Conservation (phyloP, 306 rosid species). For the Lathyrus sativus region DNA sequence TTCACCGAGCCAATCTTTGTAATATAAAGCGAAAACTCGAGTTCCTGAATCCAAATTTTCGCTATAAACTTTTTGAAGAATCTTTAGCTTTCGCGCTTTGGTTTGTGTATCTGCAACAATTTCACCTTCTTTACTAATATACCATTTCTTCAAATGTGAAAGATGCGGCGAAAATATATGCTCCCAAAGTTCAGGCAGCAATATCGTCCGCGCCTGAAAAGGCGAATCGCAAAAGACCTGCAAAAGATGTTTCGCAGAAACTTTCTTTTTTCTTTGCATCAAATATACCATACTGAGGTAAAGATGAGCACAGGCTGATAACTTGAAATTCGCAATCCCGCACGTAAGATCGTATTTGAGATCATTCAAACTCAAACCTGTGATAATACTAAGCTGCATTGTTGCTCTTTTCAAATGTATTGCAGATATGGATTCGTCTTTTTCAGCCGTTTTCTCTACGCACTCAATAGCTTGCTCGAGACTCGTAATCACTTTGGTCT, state of each 20-base stretch:
- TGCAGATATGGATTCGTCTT: conserved; percentile 51
- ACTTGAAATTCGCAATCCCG: conserved; percentile 61
- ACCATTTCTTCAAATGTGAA: conserved; percentile 69
- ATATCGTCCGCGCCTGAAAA: conserved; percentile 59
- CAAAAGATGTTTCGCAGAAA: conserved; percentile 78
- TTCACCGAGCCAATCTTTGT: conserved; percentile 85
- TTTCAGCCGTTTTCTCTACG: conserved; percentile 55
- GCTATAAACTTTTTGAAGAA: conserved; percentile 59
- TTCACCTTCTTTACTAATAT: conserved; percentile 52
- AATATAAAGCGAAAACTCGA: conserved; percentile 59
- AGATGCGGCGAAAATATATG: conserved; percentile 69
- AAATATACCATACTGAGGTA: conserved; percentile 73
- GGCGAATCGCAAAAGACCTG: conserved; percentile 80
- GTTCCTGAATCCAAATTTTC: conserved; percentile 77
- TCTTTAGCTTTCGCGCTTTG: conserved; percentile 50
- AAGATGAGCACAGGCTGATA: conserved; percentile 91
- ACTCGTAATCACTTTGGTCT: conserved; percentile 55
- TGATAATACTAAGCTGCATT: conserved; percentile 67
- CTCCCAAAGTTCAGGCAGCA: conserved; percentile 83
- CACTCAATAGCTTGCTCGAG: conserved; percentile 78
- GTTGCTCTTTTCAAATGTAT: conserved; percentile 55
- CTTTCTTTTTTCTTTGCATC: conserved; percentile 60
- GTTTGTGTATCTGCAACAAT: conserved; percentile 41
- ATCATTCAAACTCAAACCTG: conserved; percentile 66
- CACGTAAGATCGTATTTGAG: conserved; percentile 53